Conservation (phyloP, 2,329 filamentous ascomycete species). For the Epichloe scottii region DNA sequence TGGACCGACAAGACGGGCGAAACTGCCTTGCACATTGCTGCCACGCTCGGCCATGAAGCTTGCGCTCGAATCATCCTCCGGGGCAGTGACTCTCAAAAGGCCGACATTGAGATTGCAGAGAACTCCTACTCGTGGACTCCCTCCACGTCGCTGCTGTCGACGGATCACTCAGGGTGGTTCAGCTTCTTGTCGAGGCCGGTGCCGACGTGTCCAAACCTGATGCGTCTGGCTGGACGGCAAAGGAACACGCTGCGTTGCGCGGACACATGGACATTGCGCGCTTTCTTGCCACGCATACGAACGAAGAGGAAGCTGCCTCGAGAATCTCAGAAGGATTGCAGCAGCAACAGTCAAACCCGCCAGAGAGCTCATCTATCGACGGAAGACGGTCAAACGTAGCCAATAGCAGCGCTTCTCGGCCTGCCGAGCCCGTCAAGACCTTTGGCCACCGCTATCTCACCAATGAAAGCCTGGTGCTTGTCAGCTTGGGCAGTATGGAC, state of each 20-base stretch:
- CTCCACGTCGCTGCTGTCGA: conserved; percentile 87
- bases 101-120: conserved; percentile 65
- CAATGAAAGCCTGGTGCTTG: conserved; percentile 76
- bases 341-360: conserved; percentile 13
- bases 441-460: conserved; percentile 94
- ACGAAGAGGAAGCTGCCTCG: conserved; percentile 18
- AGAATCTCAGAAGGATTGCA: conserved; percentile 11
- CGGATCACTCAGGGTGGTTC: conserved; percentile 62
- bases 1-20: conserved; percentile 85
- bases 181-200: conserved; percentile 65
- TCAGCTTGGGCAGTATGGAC: conserved; percentile 92
- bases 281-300: conserved; percentile 44
- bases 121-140: conserved; percentile 86
- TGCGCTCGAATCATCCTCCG: conserved; percentile 67
- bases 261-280: conserved; percentile 75
- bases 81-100: conserved; percentile 57
- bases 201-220: conserved; percentile 65
- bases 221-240: conserved; percentile 85
- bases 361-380: conserved; percentile 48
- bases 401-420: conserved; percentile 30
- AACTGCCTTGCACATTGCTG: conserved; percentile 82
- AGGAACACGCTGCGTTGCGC: conserved; percentile 81
- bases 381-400: conserved; percentile 42
- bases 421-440: conserved; percentile 73
- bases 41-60: conserved; percentile 71